These are phyloP conservation scores for Aquilaria agallochum DNA, from an alignment of 441 rosid species.

Conservation along the genomic window DNA sequence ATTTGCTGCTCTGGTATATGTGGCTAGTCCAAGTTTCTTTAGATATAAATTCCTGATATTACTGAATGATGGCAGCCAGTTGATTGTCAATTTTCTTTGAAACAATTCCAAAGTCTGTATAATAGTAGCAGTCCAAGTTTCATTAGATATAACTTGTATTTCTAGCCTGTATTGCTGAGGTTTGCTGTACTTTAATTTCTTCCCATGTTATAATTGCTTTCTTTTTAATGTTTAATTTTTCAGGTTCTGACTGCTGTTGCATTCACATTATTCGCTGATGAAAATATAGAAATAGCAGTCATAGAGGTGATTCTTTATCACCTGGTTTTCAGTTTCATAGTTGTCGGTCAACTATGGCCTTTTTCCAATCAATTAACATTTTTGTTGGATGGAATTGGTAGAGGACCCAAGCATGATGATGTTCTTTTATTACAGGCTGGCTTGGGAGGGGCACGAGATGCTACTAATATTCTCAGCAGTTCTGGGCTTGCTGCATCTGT, in stretches of 20 bases:
- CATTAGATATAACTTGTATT: neutral
- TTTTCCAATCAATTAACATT: neutral
- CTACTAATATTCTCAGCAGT: conserved; percentile 67
- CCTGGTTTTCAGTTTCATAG: neutral
- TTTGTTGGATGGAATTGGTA: too few species aligned
- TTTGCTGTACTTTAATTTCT: neutral
- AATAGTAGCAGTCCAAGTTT: too few species aligned
- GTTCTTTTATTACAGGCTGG: conserved; percentile 48
- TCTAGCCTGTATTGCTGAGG: neutral
- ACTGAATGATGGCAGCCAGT: too few species aligned
- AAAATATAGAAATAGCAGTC: conserved; percentile 66
- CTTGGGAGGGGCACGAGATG: conserved; percentile 91
- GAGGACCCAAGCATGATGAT: neutral
- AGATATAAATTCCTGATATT: too few species aligned
- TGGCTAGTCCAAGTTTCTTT: too few species aligned
- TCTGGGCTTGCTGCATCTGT: conserved; percentile 62
- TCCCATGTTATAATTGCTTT: neutral
- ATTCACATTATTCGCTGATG: conserved; percentile 61
- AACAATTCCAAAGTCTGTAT: too few species aligned
- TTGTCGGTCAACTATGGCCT: conserved; percentile 1
- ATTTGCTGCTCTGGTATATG: neutral
- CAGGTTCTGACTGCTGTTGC: conserved; percentile 88
- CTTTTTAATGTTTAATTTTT: conserved; percentile 1
- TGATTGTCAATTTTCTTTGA: too few species aligned
- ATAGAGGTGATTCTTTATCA: conserved; percentile 57